These are phyloP conservation scores for Aspergillus hiratsukae DNA, from an alignment of 2,329 filamentous ascomycete species.

Conservation along the genomic window DNA sequence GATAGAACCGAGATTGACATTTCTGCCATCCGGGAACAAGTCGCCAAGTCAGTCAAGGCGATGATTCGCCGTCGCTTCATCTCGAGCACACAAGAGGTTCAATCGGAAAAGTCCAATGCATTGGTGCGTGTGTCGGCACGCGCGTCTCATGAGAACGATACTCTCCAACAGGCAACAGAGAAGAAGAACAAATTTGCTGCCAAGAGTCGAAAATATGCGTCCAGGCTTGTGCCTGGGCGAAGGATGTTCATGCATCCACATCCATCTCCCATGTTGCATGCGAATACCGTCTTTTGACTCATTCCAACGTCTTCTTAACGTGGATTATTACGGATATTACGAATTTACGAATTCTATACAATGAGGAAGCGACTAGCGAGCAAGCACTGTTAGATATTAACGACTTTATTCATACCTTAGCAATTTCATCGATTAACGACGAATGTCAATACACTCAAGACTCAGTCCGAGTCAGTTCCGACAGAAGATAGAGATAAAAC, in stretches of 20 bases:
- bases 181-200: not conserved
- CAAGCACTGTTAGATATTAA: not conserved
- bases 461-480: not conserved
- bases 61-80: slow-evolving; percentile 6
- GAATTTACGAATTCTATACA: not conserved
- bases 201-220: not conserved
- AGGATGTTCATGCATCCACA: not conserved
- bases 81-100: not conserved
- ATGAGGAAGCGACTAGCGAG: not conserved
- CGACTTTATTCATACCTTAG: not conserved
- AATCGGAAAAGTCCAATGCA: not conserved
- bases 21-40: slow-evolving; percentile 6
- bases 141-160: not conserved
- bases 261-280: not conserved
- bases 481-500: not conserved
- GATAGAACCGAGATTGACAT: not conserved
- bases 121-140: not conserved
- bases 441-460: not conserved
- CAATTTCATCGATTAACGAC: not conserved
- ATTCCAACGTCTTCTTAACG: not conserved
- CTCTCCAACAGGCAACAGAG: not conserved
- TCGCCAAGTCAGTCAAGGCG: slow-evolving; percentile 8
- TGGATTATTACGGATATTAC: not conserved
- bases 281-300: not conserved
- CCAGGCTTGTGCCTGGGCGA: not conserved